Conservation (phyloP, 257 asterid genomes). For the Solanum raphanifolium region DNA sequence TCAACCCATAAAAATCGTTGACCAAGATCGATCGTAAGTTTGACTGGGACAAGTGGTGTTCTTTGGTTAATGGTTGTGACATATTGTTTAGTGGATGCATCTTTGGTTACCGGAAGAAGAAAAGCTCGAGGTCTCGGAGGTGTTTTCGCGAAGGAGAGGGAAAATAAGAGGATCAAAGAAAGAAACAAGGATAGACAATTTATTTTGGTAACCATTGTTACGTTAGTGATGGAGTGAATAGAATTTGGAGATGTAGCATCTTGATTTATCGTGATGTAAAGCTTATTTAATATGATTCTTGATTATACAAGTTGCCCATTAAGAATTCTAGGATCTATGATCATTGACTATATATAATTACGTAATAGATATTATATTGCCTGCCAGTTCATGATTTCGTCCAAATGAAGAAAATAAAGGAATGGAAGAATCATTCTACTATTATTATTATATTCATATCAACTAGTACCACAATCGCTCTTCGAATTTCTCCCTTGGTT, state of each 20-base stretch:
- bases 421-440: neutral
- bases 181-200: neutral
- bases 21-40: slow-evolving; percentile 27
- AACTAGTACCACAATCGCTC: too few species aligned
- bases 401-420: neutral
- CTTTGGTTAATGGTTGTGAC: slow-evolving; percentile 23
- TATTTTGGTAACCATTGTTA: neutral
- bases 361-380: neutral
- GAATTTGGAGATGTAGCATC: neutral
- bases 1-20: slow-evolving; percentile 38
- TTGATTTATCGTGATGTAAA: neutral
- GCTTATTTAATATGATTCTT: neutral
- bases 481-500: neutral
- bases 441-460: neutral
- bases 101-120: slow-evolving; percentile 23
- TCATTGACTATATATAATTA: neutral
- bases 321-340: too few species aligned
- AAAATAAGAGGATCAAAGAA: neutral
- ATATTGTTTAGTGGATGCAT: slow-evolving; percentile 27
- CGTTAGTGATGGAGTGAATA: neutral
- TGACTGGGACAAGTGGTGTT: slow-evolving; percentile 27
- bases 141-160: neutral
- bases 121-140: slow-evolving; percentile 9
- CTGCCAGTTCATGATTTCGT: neutral
- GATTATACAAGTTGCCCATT: neutral